A percentile compares a stretch with the other conserved stretches of the same genome.
Conservation (phyloP, 2,329 filamentous ascomycete species). For the Aspergillus sclerotialis region DNA sequence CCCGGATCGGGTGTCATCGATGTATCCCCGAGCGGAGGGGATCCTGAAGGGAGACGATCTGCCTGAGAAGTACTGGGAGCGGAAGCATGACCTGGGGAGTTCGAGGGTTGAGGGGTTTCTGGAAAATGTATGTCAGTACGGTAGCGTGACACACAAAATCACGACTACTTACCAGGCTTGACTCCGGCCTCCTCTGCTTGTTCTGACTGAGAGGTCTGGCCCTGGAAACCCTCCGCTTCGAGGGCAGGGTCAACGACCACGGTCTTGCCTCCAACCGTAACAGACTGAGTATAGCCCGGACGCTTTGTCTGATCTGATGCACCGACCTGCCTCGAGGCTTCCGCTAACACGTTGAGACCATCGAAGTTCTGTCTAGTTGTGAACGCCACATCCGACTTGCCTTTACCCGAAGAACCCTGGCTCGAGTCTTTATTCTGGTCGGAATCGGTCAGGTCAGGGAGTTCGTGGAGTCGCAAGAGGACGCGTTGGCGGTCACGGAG, state of each 20-base stretch:
- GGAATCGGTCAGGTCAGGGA: slow-evolving; percentile 47
- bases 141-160: slow-evolving; percentile 8
- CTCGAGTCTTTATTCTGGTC: slow-evolving; percentile 34
- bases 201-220: slow-evolving; percentile 19
- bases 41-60: slow-evolving; percentile 27
- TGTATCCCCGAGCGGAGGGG: slow-evolving; percentile 25
- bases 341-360: slow-evolving; percentile 76
- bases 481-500: slow-evolving; percentile 69
- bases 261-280: slow-evolving; percentile 35
- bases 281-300: slow-evolving; percentile 32
- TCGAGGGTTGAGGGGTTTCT: slow-evolving; percentile 25
- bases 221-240: slow-evolving; percentile 34
- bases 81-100: slow-evolving; percentile 23
- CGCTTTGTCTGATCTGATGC: slow-evolving; percentile 42
- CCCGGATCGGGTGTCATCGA: slow-evolving; percentile 29
- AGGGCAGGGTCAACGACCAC: slow-evolving; percentile 38
- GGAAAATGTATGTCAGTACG: slow-evolving; percentile 6
- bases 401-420: slow-evolving; percentile 25
- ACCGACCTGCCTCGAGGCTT: slow-evolving; percentile 75
- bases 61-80: slow-evolving; percentile 23
- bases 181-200: slow-evolving; percentile 18
- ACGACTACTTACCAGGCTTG: slow-evolving; percentile 15
- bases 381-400: slow-evolving; percentile 34
- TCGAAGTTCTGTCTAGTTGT: slow-evolving; percentile 60
- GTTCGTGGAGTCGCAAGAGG: slow-evolving; percentile 64